These are phyloP conservation scores for Inosperma sp. DNA, from an alignment of 768 basidiomycete genomes.

Conservation along the genomic window DNA sequence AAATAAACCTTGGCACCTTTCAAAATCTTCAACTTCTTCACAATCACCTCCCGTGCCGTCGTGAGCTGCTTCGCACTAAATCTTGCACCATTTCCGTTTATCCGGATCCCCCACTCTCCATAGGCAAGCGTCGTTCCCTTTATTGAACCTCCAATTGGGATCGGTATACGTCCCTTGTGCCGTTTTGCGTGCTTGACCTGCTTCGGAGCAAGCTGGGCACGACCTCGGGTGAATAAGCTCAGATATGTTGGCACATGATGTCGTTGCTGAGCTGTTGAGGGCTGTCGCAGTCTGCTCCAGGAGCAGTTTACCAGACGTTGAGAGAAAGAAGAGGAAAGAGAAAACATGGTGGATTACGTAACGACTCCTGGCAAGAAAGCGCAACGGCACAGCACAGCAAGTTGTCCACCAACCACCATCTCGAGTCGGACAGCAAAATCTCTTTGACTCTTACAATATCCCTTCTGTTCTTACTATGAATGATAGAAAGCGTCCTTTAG, in stretches of 20 bases:
- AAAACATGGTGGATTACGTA: slow-evolving; percentile 39
- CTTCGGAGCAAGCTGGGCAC: slow-evolving; percentile 73
- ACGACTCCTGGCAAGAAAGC: background rate
- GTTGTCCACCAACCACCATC: background rate
- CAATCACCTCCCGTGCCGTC: slow-evolving; percentile 82
- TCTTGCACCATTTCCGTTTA: slow-evolving; percentile 75
- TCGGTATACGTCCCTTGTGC: slow-evolving; percentile 85
- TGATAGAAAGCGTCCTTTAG: slow-evolving; percentile 60
- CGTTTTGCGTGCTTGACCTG: slow-evolving; percentile 80
- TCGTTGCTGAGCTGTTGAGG: too few relatives aligned
- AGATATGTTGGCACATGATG: too few relatives aligned
- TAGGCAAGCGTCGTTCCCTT: slow-evolving; percentile 90
- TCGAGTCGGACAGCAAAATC: background rate
- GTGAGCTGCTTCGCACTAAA: slow-evolving; percentile 87
- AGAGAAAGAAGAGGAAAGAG: slow-evolving; percentile 39
- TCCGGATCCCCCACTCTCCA: slow-evolving; percentile 89
- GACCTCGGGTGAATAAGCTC: slow-evolving; percentile 40
- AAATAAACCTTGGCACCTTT: slow-evolving; percentile 86
- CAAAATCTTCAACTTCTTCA: slow-evolving; percentile 82
- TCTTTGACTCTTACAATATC: background rate
- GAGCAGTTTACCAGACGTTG: slow-evolving; percentile 23
- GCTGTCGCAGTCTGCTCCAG: slow-evolving; percentile 22
- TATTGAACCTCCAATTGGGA: slow-evolving; percentile 85
- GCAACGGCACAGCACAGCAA: background rate
- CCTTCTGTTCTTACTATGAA: slow-evolving; percentile 41